Evolutionary conservation across 768 basidiomycete genomes (phyloP).

Genomic region (Mrakia frigida): DNA sequence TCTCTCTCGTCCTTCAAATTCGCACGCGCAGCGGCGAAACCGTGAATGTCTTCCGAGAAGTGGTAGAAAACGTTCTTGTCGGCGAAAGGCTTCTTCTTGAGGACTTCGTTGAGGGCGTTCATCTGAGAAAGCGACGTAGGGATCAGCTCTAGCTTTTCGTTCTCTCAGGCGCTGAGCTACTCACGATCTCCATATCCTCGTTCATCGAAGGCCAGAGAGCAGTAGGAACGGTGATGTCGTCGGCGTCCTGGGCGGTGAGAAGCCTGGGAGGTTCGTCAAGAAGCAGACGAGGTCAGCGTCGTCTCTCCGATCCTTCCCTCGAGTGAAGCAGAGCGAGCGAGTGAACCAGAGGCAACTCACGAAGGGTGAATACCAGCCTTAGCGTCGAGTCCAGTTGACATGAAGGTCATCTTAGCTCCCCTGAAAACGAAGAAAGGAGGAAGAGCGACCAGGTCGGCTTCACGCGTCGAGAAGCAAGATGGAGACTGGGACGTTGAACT

Average conservation of each 20-base stretch:
- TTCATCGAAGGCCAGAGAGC: conserved; percentile 29
- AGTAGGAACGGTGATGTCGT: conserved; percentile 17
- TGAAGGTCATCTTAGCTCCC: conserved; percentile 31
- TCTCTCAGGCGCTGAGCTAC: background rate
- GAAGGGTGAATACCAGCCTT: conserved; percentile 30
- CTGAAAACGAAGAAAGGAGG: background rate
- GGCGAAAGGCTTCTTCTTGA: conserved; percentile 20
- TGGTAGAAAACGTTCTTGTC: conserved; percentile 13
- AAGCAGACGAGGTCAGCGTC: background rate
- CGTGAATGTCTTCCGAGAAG: conserved; percentile 15
- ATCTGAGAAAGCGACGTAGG: background rate
- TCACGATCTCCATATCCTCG: conserved; percentile 26
- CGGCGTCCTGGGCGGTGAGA: conserved; percentile 24
- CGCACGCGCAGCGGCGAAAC: conserved; percentile 28
- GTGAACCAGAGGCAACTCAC: background rate
- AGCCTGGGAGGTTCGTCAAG: background rate
- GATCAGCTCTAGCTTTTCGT: background rate
- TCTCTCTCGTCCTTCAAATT: conserved; percentile 19
- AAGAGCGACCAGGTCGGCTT: background rate
- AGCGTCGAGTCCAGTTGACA: conserved; percentile 15
- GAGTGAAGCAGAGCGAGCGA: too few relatives aligned
- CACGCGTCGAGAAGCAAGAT: too few relatives aligned
- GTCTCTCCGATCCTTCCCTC: background rate
- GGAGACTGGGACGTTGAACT: too few relatives aligned
- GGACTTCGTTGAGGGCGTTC: conserved; percentile 17